Conservation (phyloP, 768 basidiomycete genomes). For the Phaeolepiota aurea region DNA sequence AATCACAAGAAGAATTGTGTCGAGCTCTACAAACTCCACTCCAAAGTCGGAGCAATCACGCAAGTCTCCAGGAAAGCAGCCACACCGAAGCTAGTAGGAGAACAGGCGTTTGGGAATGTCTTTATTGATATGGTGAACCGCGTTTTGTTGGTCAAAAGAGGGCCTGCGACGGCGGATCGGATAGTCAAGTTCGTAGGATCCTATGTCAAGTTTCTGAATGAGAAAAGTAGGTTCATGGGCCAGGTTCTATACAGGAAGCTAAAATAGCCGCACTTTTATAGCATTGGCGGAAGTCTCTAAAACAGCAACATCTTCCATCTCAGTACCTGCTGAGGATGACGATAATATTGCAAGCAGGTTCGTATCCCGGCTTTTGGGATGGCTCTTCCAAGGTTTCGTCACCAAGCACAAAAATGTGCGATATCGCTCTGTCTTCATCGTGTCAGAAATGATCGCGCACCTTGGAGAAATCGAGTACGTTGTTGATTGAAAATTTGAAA, state of each 20-base stretch:
- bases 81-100: conserved; percentile 55
- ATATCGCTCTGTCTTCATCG: conserved; percentile 70
- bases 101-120: conserved; percentile 66
- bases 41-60: conserved; percentile 48
- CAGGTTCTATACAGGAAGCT: no score
- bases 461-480: conserved; percentile 87
- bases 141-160: conserved; percentile 80
- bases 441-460: conserved; percentile 80
- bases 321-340: conserved; percentile 42
- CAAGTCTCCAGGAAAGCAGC: conserved; percentile 40
- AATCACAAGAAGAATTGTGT: conserved; percentile 94
- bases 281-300: conserved; percentile 23
- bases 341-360: conserved; percentile 68
- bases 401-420: conserved; percentile 90
- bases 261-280: conserved; percentile 3
- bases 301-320: conserved; percentile 13
- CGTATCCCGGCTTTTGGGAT: conserved; percentile 55
- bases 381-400: conserved; percentile 71
- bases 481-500: not conserved
- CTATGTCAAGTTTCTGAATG: conserved; percentile 75
- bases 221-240: conserved; percentile 75
- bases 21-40: conserved; percentile 77
- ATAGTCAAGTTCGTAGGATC: conserved; percentile 80
- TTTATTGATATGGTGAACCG: conserved; percentile 71
- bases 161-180: conserved; percentile 70